Conservation (phyloP, 805 yeast genomes). For the Wickerhamomyces sydowiorum region DNA sequence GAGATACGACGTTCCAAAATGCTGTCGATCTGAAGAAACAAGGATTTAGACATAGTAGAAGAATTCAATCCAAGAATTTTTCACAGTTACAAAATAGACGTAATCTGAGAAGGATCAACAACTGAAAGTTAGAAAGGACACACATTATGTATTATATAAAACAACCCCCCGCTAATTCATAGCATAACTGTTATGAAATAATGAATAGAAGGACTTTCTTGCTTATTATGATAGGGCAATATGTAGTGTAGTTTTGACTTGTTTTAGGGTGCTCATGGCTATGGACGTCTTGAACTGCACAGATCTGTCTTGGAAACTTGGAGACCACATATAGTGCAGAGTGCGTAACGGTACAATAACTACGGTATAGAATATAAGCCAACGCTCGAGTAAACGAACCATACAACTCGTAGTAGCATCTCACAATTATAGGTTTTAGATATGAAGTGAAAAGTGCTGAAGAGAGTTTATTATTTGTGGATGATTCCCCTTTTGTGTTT, state of each 20-base stretch:
- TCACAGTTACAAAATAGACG: constrained; percentile 19
- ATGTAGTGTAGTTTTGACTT: too few relatives aligned
- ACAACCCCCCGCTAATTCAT: too few relatives aligned
- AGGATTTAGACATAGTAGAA: constrained; percentile 12
- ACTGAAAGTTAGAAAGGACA: neutral
- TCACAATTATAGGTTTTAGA: too few relatives aligned
- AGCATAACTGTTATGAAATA: neutral
- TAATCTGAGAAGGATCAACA: constrained; percentile 11
- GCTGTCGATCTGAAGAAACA: constrained; percentile 15
- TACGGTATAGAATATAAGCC: too few relatives aligned
- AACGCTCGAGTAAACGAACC: too few relatives aligned
- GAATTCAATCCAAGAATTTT: constrained; percentile 19
- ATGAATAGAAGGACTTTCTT: neutral
- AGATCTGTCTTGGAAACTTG: too few relatives aligned
- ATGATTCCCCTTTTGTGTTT: neutral
- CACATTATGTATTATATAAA: neutral
- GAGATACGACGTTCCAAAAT: constrained; percentile 4
- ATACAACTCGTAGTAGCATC: too few relatives aligned
- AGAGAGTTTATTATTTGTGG: neutral
- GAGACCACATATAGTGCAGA: too few relatives aligned
- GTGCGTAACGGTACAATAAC: too few relatives aligned
- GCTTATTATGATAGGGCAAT: too few relatives aligned
- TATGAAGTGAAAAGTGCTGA: neutral
- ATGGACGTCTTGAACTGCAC: too few relatives aligned
- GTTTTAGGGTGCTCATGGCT: too few relatives aligned